Evolutionary conservation across 352 stramenopile genomes (phyloP).

Genomic region (Globisporangium apiculatum): DNA sequence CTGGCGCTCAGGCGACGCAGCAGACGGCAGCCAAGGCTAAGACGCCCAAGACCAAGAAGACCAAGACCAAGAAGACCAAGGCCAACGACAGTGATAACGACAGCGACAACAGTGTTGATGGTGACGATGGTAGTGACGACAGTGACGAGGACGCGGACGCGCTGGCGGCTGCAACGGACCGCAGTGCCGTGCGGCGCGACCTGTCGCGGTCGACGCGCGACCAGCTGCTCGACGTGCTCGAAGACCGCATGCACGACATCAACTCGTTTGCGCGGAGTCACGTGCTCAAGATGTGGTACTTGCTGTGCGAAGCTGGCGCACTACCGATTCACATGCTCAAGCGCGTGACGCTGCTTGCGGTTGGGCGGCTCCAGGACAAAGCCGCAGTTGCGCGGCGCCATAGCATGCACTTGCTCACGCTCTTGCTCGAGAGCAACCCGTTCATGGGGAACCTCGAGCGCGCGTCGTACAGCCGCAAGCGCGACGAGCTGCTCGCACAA

Average conservation of each 20-base stretch:
- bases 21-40: not conserved
- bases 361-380: constrained; percentile 90
- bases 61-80: constrained; percentile 1
- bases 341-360: constrained; percentile 68
- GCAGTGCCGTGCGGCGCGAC: constrained; percentile 11
- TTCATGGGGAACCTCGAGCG: constrained; percentile 89
- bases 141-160: constrained; percentile 11
- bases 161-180: not conserved
- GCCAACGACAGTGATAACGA: constrained; percentile 19
- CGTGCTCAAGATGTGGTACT: constrained; percentile 88
- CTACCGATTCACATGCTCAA: constrained; percentile 86
- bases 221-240: constrained; percentile 84
- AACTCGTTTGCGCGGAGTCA: constrained; percentile 91
- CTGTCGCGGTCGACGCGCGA: constrained; percentile 62
- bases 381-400: constrained; percentile 89
- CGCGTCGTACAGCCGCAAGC: constrained; percentile 77
- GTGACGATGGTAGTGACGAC: constrained; percentile 18
- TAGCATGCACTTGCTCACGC: constrained; percentile 81
- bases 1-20: not conserved
- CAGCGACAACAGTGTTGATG: constrained; percentile 12
- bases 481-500: constrained; percentile 54
- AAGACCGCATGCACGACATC: constrained; percentile 86
- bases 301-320: constrained; percentile 76
- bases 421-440: constrained; percentile 91
- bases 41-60: constrained; percentile 6